These are phyloP conservation scores for Globisporangium middletonii DNA, from an alignment of 352 stramenopile genomes.

Conservation along the genomic window DNA sequence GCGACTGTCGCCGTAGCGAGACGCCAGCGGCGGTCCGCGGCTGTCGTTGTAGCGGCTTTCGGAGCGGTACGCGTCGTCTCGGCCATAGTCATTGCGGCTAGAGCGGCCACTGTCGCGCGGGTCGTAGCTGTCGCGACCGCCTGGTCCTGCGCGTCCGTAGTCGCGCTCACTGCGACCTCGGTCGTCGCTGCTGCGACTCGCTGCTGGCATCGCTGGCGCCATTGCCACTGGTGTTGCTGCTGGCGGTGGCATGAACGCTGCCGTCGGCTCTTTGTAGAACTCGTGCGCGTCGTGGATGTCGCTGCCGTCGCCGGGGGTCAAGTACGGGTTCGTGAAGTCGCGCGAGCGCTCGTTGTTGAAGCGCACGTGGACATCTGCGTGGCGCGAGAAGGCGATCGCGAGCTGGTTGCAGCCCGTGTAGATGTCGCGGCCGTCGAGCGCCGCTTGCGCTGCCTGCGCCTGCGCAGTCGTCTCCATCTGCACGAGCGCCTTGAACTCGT, in stretches of 20 bases:
- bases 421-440: slow-evolving; percentile 76
- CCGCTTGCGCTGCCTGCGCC: slow-evolving; percentile 56
- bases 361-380: slow-evolving; percentile 59
- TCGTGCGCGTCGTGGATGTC: background rate
- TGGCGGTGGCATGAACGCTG: background rate
- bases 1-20: background rate
- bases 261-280: background rate
- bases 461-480: slow-evolving; percentile 76
- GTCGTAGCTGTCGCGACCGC: slow-evolving; percentile 5
- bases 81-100: slow-evolving; percentile 2
- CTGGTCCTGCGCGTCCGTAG: background rate
- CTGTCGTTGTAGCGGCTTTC: slow-evolving; percentile 5
- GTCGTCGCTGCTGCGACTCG: background rate
- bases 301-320: slow-evolving; percentile 28
- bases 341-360: slow-evolving; percentile 73
- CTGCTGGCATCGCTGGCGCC: background rate
- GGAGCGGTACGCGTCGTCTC: slow-evolving; percentile 14
- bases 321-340: slow-evolving; percentile 70
- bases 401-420: slow-evolving; percentile 85
- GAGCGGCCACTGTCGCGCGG: background rate
- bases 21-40: background rate
- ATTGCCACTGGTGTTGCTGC: background rate
- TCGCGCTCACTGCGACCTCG: background rate
- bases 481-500: slow-evolving; percentile 76
- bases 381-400: slow-evolving; percentile 71